Percentiles rank a stretch among this genome's conserved stretches.
Evolutionary conservation across 768 basidiomycete genomes (phyloP).

Genomic region (Mycena maculata): DNA sequence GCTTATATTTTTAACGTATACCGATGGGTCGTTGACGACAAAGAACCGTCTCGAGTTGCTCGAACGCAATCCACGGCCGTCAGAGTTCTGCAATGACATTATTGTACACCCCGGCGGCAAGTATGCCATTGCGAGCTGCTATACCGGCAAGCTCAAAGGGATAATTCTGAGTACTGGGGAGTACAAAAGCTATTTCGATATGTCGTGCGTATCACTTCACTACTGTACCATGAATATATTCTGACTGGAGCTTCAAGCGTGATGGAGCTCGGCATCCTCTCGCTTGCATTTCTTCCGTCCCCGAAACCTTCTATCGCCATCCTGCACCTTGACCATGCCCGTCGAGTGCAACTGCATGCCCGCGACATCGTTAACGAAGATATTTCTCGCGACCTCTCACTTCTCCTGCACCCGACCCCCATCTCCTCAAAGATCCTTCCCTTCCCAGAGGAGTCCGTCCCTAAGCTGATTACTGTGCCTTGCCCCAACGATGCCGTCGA

Average conservation of each 20-base stretch:
- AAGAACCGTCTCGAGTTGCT: constrained; percentile 63
- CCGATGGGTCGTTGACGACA: constrained; percentile 51
- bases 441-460: constrained; percentile 51
- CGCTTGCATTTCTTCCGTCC: constrained; percentile 70
- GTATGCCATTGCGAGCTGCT: constrained; percentile 72
- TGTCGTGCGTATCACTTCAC: constrained; percentile 59
- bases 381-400: constrained; percentile 60
- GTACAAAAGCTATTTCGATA: constrained; percentile 69
- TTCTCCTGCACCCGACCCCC: constrained; percentile 61
- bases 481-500: constrained; percentile 41
- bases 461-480: constrained; percentile 56
- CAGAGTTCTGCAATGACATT: constrained; percentile 80
- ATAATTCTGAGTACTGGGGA: constrained; percentile 67
- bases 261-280: constrained; percentile 58
- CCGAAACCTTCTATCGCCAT: constrained; percentile 68
- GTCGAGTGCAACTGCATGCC: constrained; percentile 71
- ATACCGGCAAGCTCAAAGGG: constrained; percentile 76
- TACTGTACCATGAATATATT: constrained; percentile 7
- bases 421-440: constrained; percentile 65
- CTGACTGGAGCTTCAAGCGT: constrained; percentile 19
- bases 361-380: constrained; percentile 62
- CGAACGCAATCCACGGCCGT: constrained; percentile 64
- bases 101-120: constrained; percentile 73
- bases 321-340: constrained; percentile 71
- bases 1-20: constrained; percentile 71